Evolutionary conservation across 1,284 basidiomycete genomes (phyloP).

Genomic region (Trichosporon inkin): DNA sequence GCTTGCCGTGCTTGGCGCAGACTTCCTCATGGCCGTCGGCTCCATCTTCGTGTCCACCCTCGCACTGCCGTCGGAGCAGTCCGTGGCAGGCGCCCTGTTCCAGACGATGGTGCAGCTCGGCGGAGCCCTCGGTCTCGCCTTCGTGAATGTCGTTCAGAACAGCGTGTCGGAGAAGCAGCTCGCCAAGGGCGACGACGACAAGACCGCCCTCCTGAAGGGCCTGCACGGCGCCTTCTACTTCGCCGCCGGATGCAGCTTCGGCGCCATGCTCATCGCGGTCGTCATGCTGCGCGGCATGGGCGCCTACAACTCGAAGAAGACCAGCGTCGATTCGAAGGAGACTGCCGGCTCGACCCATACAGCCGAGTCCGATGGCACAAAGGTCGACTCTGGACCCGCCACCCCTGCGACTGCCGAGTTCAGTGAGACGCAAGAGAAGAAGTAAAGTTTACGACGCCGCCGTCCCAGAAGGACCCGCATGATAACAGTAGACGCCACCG

Average conservation of each 20-base stretch:
- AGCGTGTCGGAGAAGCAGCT: conserved; percentile 26
- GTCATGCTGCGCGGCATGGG: conserved; percentile 38
- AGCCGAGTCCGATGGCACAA: not conserved
- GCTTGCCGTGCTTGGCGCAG: conserved; percentile 67
- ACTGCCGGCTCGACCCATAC: not conserved
- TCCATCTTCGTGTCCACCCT: conserved; percentile 71
- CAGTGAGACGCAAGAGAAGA: too few relatives aligned
- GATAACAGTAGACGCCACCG: too few relatives aligned
- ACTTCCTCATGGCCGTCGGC: conserved; percentile 71
- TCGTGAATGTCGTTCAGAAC: conserved; percentile 66
- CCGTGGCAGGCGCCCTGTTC: conserved; percentile 64
- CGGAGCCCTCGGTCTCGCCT: conserved; percentile 67
- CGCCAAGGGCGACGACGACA: conserved; percentile 14
- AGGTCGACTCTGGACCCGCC: too few relatives aligned
- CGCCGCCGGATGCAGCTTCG: conserved; percentile 37
- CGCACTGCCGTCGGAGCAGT: conserved; percentile 69
- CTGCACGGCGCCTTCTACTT: conserved; percentile 45
- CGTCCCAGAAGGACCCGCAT: too few relatives aligned
- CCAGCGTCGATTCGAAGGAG: not conserved
- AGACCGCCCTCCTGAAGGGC: conserved; percentile 29
- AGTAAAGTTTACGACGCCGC: too few relatives aligned
- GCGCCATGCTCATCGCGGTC: conserved; percentile 33
- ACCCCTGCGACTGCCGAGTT: not conserved
- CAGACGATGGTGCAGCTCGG: conserved; percentile 58
- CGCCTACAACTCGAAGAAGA: conserved; percentile 12